phyloP scores from a whole-genome alignment of 371 early-diverging fungal species.

The Catenaria anguillulae region DNA sequence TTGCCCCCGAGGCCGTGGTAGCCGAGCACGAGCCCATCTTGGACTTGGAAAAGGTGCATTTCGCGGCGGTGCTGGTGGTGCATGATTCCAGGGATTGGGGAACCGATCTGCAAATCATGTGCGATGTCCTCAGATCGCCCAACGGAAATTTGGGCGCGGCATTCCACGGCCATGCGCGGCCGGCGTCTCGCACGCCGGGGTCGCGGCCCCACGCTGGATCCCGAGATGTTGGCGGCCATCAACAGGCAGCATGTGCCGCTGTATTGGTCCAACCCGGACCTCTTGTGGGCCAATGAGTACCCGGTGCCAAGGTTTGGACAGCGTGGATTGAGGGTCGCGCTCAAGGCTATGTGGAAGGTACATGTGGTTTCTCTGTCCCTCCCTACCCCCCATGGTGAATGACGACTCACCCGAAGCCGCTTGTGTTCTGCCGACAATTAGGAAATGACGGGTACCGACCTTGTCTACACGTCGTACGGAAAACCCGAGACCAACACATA shows the following conservation, averaged over 20 bases:
- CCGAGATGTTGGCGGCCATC: background rate
- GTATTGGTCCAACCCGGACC: constrained; percentile 63
- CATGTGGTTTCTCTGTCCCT: background rate
- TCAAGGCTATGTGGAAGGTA: constrained; percentile 45
- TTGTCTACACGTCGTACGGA: background rate
- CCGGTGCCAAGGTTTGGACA: constrained; percentile 63
- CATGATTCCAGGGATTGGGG: constrained; percentile 68
- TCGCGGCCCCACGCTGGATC: background rate
- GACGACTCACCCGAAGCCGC: background rate
- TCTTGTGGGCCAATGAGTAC: constrained; percentile 71
- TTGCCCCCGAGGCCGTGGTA: background rate
- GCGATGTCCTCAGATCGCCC: constrained; percentile 53
- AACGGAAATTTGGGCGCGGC: constrained; percentile 37
- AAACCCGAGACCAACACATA: constrained; percentile 1
- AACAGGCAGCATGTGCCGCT: constrained; percentile 43
- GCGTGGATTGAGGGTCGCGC: constrained; percentile 54
- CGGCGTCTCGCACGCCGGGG: too few species aligned
- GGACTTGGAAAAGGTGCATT: constrained; percentile 35
- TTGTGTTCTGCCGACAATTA: background rate
- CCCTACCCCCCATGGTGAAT: background rate
- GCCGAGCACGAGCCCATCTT: background rate
- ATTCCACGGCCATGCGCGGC: background rate
- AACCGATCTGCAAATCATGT: constrained; percentile 43
- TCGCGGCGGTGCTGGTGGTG: constrained; percentile 63
- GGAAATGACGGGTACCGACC: background rate